Evolutionary conservation across 345 rosid genomes (phyloP), one percentile per base, ranked within the genome.

Genomic region (Brassica juncea): DNA sequence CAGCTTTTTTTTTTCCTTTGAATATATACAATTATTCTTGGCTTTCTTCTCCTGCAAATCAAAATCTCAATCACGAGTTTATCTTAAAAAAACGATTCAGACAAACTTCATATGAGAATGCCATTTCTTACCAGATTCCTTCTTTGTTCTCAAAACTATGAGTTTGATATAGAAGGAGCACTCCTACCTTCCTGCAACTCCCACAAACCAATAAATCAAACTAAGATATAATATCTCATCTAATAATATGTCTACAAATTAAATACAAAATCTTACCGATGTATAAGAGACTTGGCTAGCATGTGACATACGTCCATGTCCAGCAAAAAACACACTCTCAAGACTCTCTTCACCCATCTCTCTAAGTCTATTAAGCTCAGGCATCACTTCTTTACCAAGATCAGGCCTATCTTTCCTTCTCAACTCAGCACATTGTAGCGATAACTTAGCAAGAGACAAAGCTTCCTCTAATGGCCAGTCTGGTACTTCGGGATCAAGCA

Each of bases 301-400:
- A 54, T 54, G 59, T 54, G 59, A 6, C 25, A 54, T 1, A 9
- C 1, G 25, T 54, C 59, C 59, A 54, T 54, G 25, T 5, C 59
- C 59, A 54, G 59, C 59, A 54, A 15, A 54, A 54, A 54, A 16
- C 9, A 54, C 59, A 54, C 59, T 54, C 59, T 54, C 59, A 15
- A 54, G 59, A 54, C 59, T 54, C 25, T 54, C 59, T 54, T 54
- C 59, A 15, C 59, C 59, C 59, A 54, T 54, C 59, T 16, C 59
- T 54, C 59, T 54, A 54, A 54, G 59, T 54, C 59, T 54, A 54
- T 54, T 54, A 54, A 54, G 59, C 59, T 54, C 59, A 54, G 59
- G 59, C 59, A 54, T 54, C 59, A 54, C 59, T 54, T 54, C 59
- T 54, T 54, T 54, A 54, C 59, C 23, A 54, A 54, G 59, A 54